A percentile compares a stretch with the other conserved stretches of the same genome.
Evolutionary conservation across 2,329 filamentous ascomycete species (phyloP).

Genomic region (Chrysoporthe austroafricana): DNA sequence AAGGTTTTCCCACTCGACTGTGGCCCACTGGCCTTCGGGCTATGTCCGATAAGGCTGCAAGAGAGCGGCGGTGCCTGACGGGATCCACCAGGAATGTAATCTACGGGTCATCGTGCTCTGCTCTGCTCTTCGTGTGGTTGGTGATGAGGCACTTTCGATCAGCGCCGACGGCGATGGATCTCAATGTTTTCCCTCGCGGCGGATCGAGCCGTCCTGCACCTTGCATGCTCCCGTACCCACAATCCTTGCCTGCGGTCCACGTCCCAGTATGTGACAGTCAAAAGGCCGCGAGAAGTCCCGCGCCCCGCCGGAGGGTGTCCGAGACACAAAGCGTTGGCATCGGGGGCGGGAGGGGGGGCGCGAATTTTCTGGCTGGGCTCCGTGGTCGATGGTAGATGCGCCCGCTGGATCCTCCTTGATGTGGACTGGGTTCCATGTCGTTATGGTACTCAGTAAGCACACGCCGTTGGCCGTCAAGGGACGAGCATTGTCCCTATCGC

Average conservation of each 20-base stretch:
- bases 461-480: no score
- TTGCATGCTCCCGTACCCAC: constrained; percentile 1
- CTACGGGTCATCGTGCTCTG: neutral
- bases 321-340: neutral
- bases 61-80: constrained; percentile 4
- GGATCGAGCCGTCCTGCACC: constrained; percentile 5
- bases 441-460: no score
- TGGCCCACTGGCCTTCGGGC: constrained; percentile 15
- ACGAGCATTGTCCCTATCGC: no score
- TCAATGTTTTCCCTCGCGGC: neutral
- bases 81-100: constrained; percentile 11
- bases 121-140: neutral
- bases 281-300: constrained; percentile 10
- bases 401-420: no score
- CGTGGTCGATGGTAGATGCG: no score
- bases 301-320: constrained; percentile 6
- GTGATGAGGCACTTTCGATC: neutral
- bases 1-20: neutral
- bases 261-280: neutral
- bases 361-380: no score
- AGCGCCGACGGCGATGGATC: neutral
- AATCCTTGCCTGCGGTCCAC: neutral
- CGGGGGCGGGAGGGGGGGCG: no score
- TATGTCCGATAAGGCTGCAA: constrained; percentile 24
- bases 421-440: no score